phyloP scores from a whole-genome alignment of 257 asterid genomes.

The Nemophila menziesii region DNA sequence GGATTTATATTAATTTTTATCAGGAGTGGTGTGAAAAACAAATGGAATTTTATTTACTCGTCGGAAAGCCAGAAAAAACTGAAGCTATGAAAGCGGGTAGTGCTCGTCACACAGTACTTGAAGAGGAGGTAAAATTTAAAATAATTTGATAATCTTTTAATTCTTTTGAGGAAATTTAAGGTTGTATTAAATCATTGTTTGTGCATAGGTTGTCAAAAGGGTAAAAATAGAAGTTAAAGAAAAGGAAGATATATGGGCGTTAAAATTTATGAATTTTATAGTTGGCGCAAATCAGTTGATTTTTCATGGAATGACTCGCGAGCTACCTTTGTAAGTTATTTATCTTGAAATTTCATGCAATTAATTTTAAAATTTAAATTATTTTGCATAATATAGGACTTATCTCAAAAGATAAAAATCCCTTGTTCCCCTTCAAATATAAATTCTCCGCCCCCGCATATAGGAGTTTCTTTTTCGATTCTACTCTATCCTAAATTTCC shows the following conservation, averaged over 20 bases:
- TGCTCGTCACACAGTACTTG: constrained; percentile 71
- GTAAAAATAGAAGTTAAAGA: constrained; percentile 39
- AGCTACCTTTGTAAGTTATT: constrained; percentile 79
- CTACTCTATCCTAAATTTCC: too few relatives aligned
- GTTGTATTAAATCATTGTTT: constrained; percentile 2
- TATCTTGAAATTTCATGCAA: constrained; percentile 6
- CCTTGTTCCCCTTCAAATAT: too few relatives aligned
- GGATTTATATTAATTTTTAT: too few relatives aligned
- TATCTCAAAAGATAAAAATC: too few relatives aligned
- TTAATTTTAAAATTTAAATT: too few relatives aligned
- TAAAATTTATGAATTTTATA: constrained; percentile 59
- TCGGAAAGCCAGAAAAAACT: constrained; percentile 43
- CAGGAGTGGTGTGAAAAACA: constrained; percentile 99
- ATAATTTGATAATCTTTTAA: not conserved
- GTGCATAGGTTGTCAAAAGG: constrained; percentile 53
- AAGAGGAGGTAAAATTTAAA: constrained; percentile 61
- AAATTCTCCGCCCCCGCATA: too few relatives aligned
- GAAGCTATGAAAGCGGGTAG: constrained; percentile 82
- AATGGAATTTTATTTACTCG: constrained; percentile 43
- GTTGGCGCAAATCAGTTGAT: constrained; percentile 64
- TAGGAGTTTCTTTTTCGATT: too few relatives aligned
- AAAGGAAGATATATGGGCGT: constrained; percentile 72
- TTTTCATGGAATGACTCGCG: constrained; percentile 82
- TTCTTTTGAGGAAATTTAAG: not conserved
- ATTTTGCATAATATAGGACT: too few relatives aligned